These are phyloP conservation scores for Magnolia sinica DNA, from an alignment of 164 flowering plant species.

Conservation along the genomic window DNA sequence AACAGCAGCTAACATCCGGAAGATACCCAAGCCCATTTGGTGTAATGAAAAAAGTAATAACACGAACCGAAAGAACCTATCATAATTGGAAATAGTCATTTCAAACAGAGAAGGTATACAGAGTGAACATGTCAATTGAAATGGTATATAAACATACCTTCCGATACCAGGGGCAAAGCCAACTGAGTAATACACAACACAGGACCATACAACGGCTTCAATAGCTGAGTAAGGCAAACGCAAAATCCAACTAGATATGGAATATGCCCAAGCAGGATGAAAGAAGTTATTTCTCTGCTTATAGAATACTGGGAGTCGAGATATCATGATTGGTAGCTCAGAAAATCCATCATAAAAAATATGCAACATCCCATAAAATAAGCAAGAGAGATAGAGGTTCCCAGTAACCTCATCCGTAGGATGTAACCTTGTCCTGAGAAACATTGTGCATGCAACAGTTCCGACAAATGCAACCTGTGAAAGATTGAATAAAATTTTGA, in stretches of 20 bases:
- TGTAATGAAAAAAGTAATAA: conserved; percentile 58
- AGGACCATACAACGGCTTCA: conserved; percentile 79
- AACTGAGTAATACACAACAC: conserved; percentile 68
- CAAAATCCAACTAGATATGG: conserved; percentile 64
- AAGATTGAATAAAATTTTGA: neutral
- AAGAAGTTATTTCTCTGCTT: conserved; percentile 84
- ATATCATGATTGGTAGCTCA: conserved; percentile 76
- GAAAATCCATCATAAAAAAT: conserved; percentile 93
- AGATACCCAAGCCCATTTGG: conserved; percentile 91
- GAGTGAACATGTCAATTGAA: conserved; percentile 1
- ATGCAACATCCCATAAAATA: conserved; percentile 75
- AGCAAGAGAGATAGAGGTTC: conserved; percentile 62
- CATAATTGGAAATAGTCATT: conserved; percentile 9
- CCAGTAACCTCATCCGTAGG: conserved; percentile 66
- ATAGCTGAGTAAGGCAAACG: conserved; percentile 82
- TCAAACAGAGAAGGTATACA: conserved; percentile 8
- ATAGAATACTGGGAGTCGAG: conserved; percentile 79
- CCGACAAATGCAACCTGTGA: conserved; percentile 88
- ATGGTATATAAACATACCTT: conserved; percentile 41
- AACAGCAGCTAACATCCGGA: conserved; percentile 62
- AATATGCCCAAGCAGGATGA: conserved; percentile 93
- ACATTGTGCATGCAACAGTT: conserved; percentile 65
- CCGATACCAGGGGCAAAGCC: conserved; percentile 77
- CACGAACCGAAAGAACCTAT: conserved; percentile 81
- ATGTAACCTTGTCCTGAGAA: conserved; percentile 63